Conservation (phyloP, 306 rosid species). For the Trifolium subterraneum region DNA sequence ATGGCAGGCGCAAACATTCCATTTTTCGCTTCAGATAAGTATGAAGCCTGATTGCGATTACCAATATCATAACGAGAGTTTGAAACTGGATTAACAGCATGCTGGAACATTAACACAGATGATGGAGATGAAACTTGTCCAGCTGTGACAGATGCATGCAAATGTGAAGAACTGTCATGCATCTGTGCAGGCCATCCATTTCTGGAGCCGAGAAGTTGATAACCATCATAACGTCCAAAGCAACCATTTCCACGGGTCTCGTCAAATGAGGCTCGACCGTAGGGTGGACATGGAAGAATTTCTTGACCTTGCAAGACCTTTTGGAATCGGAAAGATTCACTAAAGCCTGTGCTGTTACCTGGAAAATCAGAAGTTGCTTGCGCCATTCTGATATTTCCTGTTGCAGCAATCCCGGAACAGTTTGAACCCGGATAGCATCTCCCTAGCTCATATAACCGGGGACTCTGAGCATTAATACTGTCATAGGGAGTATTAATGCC, state of each 20-base stretch:
- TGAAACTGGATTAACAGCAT: constrained; percentile 60
- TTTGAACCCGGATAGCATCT: constrained; percentile 68
- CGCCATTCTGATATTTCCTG: constrained; percentile 64
- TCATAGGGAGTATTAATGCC: constrained; percentile 68
- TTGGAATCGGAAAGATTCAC: constrained; percentile 85
- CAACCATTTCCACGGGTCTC: constrained; percentile 61
- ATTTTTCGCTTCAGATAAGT: constrained; percentile 48
- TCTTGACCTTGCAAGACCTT: constrained; percentile 99
- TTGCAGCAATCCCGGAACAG: constrained; percentile 57
- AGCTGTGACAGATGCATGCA: constrained; percentile 58
- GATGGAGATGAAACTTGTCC: constrained; percentile 90
- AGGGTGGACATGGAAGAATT: constrained; percentile 77
- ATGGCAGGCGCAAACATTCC: constrained; percentile 45
- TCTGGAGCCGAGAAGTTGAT: constrained; percentile 60
- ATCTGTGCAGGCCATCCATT: constrained; percentile 62
- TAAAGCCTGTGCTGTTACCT: constrained; percentile 71
- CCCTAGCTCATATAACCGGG: constrained; percentile 63
- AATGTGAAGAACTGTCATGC: constrained; percentile 52
- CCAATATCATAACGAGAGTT: constrained; percentile 44
- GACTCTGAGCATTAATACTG: constrained; percentile 57
- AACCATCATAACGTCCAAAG: constrained; percentile 59
- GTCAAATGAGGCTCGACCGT: constrained; percentile 58
- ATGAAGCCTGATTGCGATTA: constrained; percentile 36
- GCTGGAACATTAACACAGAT: constrained; percentile 94
- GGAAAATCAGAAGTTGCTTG: constrained; percentile 56